A percentile compares a stretch with the other conserved stretches of the same genome.
Evolutionary conservation across 352 stramenopile species (phyloP).

Genomic region (Globisporangium lucens): DNA sequence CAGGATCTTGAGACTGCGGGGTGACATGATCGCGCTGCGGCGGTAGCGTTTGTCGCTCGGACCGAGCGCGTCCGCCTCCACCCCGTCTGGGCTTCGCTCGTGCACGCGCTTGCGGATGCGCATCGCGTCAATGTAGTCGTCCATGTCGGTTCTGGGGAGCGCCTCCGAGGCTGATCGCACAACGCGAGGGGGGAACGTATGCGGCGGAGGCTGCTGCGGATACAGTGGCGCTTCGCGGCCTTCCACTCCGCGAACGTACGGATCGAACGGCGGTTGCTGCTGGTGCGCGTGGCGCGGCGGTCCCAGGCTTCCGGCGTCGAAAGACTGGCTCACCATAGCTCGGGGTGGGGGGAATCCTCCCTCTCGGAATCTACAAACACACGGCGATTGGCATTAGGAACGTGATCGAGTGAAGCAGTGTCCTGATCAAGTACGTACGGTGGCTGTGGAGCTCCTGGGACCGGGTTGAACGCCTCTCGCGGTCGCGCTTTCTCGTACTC

Average conservation of each 20-base stretch:
- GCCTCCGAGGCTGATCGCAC: constrained; percentile 72
- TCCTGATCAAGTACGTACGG: constrained; percentile 16
- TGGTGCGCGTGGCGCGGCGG: constrained; percentile 11
- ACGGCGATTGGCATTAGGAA: neutral
- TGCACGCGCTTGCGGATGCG: constrained; percentile 62
- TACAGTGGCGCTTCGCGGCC: constrained; percentile 27
- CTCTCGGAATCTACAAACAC: constrained; percentile 20
- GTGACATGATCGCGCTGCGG: constrained; percentile 47
- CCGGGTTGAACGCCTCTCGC: constrained; percentile 26
- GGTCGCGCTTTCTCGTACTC: constrained; percentile 61
- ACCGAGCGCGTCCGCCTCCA: constrained; percentile 19
- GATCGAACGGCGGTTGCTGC: constrained; percentile 13
- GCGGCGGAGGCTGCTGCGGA: constrained; percentile 17
- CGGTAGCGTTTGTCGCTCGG: constrained; percentile 45
- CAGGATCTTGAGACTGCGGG: constrained; percentile 68
- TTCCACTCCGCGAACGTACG: constrained; percentile 11
- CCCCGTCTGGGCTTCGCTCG: constrained; percentile 35
- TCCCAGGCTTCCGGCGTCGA: constrained; percentile 62
- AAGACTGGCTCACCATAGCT: constrained; percentile 51
- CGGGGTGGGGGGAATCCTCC: constrained; percentile 42
- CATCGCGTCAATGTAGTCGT: constrained; percentile 69
- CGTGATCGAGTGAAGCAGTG: neutral
- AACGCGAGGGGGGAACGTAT: constrained; percentile 33
- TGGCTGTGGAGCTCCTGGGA: constrained; percentile 15
- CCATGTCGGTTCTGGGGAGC: constrained; percentile 36